These are phyloP conservation scores for Leccinum griseonigrum DNA, from an alignment of 1,284 basidiomycete genomes.

Conservation along the genomic window DNA sequence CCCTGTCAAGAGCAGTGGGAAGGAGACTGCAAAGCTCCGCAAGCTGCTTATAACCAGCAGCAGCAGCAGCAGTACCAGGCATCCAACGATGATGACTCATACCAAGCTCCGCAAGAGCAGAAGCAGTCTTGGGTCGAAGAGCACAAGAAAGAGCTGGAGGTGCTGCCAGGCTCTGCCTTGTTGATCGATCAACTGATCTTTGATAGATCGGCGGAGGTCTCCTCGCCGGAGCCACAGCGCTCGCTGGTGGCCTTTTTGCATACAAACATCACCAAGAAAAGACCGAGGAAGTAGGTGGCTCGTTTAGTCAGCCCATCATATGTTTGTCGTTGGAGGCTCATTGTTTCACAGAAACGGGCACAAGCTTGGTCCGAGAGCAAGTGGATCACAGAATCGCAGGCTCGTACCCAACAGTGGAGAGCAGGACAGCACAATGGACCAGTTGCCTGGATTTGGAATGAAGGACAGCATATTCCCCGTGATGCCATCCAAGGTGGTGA, in stretches of 20 bases:
- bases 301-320: neutral
- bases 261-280: constrained; percentile 57
- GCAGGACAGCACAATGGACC: constrained; percentile 45
- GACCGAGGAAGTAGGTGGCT: constrained; percentile 50
- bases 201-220: constrained; percentile 63
- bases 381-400: constrained; percentile 60
- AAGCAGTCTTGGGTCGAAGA: constrained; percentile 57
- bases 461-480: constrained; percentile 56
- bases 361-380: constrained; percentile 48
- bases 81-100: constrained; percentile 18
- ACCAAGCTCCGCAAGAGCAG: constrained; percentile 44
- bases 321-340: neutral
- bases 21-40: constrained; percentile 17
- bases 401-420: constrained; percentile 49
- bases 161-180: constrained; percentile 22
- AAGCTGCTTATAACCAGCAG: constrained; percentile 22
- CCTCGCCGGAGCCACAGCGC: constrained; percentile 46
- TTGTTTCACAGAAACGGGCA: constrained; percentile 45
- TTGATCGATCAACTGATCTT: constrained; percentile 5
- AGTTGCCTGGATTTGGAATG: constrained; percentile 58
- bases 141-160: constrained; percentile 59
- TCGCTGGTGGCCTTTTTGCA: constrained; percentile 52
- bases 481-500: constrained; percentile 57
- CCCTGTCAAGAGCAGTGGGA: constrained; percentile 25
- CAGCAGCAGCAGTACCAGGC: constrained; percentile 22